Percentiles rank a stretch among this genome's conserved stretches.
Conservation (phyloP, 2,329 filamentous ascomycete species). For the Nakataea oryzae region DNA sequence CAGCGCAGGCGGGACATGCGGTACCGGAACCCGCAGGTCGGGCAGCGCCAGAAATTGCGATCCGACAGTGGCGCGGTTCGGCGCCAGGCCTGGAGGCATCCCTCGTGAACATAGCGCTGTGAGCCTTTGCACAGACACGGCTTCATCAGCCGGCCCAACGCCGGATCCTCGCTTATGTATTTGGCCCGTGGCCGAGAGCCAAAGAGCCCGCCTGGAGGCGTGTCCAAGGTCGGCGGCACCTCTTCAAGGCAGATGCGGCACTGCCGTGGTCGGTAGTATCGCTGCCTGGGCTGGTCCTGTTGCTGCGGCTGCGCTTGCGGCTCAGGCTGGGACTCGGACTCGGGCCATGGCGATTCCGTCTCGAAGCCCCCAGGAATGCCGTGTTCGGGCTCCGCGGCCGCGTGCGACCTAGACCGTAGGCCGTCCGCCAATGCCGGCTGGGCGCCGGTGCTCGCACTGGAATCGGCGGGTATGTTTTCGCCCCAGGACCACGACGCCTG, state of each 20-base stretch:
- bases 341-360: too few relatives aligned
- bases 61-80: conserved; percentile 53
- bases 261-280: conserved; percentile 58
- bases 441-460: not conserved
- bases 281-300: conserved; percentile 13
- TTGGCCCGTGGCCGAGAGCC: conserved; percentile 19
- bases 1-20: conserved; percentile 66
- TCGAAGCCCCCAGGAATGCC: too few relatives aligned
- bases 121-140: conserved; percentile 92
- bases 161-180: conserved; percentile 66
- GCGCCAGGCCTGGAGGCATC: conserved; percentile 77
- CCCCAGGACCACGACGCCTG: not conserved
- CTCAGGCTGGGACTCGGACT: not conserved
- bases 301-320: conserved; percentile 7
- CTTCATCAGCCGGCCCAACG: conserved; percentile 68
- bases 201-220: conserved; percentile 20
- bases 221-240: conserved; percentile 37
- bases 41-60: conserved; percentile 77
- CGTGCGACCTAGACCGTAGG: not conserved
- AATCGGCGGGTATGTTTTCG: not conserved
- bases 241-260: conserved; percentile 86
- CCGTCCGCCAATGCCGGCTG: not conserved
- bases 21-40: conserved; percentile 80
- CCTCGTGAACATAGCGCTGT: conserved; percentile 89
- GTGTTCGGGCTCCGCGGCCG: not conserved